These are phyloP conservation scores for Eurotiales sp. DNA, from an alignment of 2,329 filamentous ascomycete genomes.

Conservation along the genomic window DNA sequence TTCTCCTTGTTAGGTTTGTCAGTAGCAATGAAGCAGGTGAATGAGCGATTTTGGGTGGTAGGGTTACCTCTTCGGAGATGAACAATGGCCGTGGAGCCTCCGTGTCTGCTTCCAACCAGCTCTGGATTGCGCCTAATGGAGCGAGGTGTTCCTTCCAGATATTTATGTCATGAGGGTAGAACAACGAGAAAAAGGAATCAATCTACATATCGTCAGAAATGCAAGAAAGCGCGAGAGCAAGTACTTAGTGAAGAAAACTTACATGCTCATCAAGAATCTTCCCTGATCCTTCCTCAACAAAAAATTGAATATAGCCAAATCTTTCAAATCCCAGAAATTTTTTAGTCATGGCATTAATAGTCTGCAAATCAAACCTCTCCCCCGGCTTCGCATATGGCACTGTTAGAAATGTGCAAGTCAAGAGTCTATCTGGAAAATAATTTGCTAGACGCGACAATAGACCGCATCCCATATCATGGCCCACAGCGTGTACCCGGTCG, in stretches of 20 bases:
- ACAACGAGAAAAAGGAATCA: constrained; percentile 24
- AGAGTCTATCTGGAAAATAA: constrained; percentile 20
- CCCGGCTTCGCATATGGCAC: constrained; percentile 1
- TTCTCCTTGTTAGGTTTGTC: too few species aligned
- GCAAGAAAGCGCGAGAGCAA: neutral
- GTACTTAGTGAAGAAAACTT: constrained; percentile 7
- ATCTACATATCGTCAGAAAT: constrained; percentile 9
- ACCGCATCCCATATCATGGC: constrained; percentile 24
- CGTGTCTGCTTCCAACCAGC: constrained; percentile 21
- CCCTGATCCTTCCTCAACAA: constrained; percentile 16
- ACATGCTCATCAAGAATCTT: constrained; percentile 23
- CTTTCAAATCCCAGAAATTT: constrained; percentile 20
- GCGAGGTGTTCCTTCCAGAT: constrained; percentile 21
- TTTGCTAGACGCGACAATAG: constrained; percentile 25
- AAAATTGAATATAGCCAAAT: constrained; percentile 25
- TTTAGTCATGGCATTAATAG: constrained; percentile 20
- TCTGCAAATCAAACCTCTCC: constrained; percentile 19
- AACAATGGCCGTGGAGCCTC: constrained; percentile 18
- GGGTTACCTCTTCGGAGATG: constrained; percentile 19
- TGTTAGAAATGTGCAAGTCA: constrained; percentile 18
- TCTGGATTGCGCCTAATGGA: constrained; percentile 19
- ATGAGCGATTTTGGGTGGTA: constrained; percentile 2
- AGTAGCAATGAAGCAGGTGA: too few species aligned
- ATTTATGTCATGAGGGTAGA: constrained; percentile 20
- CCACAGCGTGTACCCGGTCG: constrained; percentile 19